Base-by-base conservation (phyloP, 768 basidiomycete species). In the Agaricus blazei region DNA sequence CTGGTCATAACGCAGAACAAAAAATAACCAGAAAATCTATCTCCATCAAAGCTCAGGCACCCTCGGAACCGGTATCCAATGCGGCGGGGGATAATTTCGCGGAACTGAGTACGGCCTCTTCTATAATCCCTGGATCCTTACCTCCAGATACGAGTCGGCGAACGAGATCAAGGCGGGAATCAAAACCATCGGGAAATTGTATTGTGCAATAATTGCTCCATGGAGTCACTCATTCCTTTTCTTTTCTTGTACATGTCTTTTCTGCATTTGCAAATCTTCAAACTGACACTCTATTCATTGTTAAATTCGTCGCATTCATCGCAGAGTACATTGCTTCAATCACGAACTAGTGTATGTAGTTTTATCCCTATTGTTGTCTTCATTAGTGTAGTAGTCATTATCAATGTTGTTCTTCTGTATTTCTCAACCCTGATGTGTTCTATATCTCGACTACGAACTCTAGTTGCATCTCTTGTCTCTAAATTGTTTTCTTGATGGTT, bases 111-210 rank as follows among this genome's bases (percentile, higher is more conserved):
- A 51, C 64, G 3, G 57, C 59, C 19, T 59, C 67, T 6, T 57
- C 63, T 51, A 60, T 54, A 49, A 38, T 76, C 42, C 75, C 73
- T 14, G 76, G 74, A 9, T 70, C 66, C 5, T 60, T 75, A 50
- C 65, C 72, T 15, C 58, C 57, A 5, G 72, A 75, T 49, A 60
- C 62, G 23, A 64, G 59, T 27, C 66, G 66, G 54, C 69, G 70
- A 58, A 71, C 70, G 70, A 75, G 73, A 58, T 70, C 71, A 42
- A 69, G 70, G 58, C 65, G 70, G 7, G 74, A 75, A 62, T 66
- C 72, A 27, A 64, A 62, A 40, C 65, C 67, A 19, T 72, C 75
- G 38, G 68, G 72, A 34, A 77, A 76, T 56, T 81, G 79, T 66
- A 68, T 70, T 48, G 73, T 81, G 56, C 80, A 82, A 66, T 82